Evolutionary conservation across 805 yeast species (phyloP), one percentile per base, ranked within the genome.

Genomic region (Clavispora santaluciae): DNA sequence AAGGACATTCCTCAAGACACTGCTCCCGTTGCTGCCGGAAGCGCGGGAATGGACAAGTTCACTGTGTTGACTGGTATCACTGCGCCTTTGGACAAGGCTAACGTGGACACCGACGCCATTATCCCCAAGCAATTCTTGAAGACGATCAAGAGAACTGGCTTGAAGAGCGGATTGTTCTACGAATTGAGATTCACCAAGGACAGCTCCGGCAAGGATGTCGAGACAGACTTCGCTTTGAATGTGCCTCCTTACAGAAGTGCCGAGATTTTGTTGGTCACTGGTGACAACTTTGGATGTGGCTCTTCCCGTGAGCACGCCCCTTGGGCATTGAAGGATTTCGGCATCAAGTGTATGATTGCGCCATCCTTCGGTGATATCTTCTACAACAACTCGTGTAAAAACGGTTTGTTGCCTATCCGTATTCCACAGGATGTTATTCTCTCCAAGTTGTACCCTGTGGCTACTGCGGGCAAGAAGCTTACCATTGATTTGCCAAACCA

Each of bases 231-330:
- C 51, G 84, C 86, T 41, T 76, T 93, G 54, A 93, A 93, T 63
- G 86, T 79, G 38, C 84, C 74, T 41, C 96, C 96, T 39, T 91
- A 81, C 74, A 78, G 82, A 51, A 57, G 75, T 18, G 83, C 98
- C 16, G 81, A 85, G 64, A 83, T 91, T 53, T 72, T 93, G 51
- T 83, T 91, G 53, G 95, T 89, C 45, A 81, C 95, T 33, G 99
- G 99, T 63, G 95, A 87, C 61, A 93, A 93, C 74, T 93, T 93
- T 61, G 99, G 99, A 52, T 93, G 99, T 73, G 99, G 99, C 57
- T 90, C 97, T 30, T 90, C 97, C 2, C 87, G 99, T 77, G 99
- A 93, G 67, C 99, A 93, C 59, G 99, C 99, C 24, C 98, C 99
- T 43, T 93, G 99, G 99, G 98, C 99, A 2, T 76, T 93, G 52